These are phyloP conservation scores for Colletotrichum chrysophilum DNA, from an alignment of 2,329 filamentous ascomycete genomes.

Conservation along the genomic window DNA sequence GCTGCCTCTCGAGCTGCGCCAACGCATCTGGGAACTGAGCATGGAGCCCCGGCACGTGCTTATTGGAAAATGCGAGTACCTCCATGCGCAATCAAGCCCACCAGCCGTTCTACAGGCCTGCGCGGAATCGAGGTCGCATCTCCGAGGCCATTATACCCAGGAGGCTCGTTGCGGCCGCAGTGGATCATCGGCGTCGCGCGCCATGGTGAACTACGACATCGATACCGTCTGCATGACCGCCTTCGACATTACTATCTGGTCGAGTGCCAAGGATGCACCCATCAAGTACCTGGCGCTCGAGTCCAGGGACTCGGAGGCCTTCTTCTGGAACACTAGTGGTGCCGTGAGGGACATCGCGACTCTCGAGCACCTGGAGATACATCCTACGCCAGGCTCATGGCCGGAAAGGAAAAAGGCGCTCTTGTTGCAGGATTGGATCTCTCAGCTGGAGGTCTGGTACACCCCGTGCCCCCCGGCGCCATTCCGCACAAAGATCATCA, in stretches of 20 bases:
- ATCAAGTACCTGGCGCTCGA: neutral
- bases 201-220: slow-evolving; percentile 1
- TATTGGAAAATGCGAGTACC: neutral
- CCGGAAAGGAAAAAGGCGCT: neutral
- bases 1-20: neutral
- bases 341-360: neutral
- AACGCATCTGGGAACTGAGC: neutral
- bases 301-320: slow-evolving; percentile 1
- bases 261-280: neutral
- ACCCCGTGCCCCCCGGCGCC: neutral
- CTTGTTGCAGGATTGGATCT: neutral
- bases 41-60: neutral
- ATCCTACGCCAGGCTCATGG: slow-evolving; percentile 1
- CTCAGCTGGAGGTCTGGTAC: neutral
- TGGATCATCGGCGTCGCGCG: slow-evolving; percentile 1
- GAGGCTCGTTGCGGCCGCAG: neutral
- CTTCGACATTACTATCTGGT: neutral
- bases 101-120: neutral
- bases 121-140: neutral
- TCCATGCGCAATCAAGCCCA: neutral
- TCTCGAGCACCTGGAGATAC: neutral
- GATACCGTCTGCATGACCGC: slow-evolving; percentile 1
- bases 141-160: neutral
- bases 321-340: slow-evolving; percentile 2
- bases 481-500: neutral